A percentile compares a stretch with the other conserved stretches of the same genome.
Conservation (phyloP, 1,139 yeast genomes). For the Yamadazyma blattariae region DNA sequence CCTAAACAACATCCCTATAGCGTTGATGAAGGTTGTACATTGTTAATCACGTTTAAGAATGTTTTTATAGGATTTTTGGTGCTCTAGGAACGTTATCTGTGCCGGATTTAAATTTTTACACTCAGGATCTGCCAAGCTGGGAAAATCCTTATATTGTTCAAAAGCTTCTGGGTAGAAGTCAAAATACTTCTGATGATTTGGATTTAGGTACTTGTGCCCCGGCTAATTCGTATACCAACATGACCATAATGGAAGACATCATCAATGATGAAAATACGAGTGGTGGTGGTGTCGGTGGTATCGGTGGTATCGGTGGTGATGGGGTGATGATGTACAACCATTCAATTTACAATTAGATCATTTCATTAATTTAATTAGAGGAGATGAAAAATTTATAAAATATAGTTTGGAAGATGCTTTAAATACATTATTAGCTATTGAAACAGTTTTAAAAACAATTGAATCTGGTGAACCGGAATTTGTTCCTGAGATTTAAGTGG, state of each 20-base stretch:
- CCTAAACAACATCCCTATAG: conserved; percentile 28
- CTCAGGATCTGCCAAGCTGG: conserved; percentile 29
- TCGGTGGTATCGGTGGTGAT: neutral
- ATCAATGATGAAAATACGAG: neutral
- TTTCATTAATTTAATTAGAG: conserved; percentile 33
- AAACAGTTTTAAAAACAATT: conserved; percentile 36
- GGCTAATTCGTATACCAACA: conserved; percentile 4
- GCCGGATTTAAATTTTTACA: conserved; percentile 36
- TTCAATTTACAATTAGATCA: conserved; percentile 35
- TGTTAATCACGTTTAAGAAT: conserved; percentile 28
- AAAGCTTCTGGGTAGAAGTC: conserved; percentile 9
- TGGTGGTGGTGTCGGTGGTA: conserved; percentile 10
- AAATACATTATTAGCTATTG: conserved; percentile 37
- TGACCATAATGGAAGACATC: neutral
- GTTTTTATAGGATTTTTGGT: conserved; percentile 38
- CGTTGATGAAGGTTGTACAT: conserved; percentile 43
- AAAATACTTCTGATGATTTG: neutral
- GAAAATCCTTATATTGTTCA: conserved; percentile 28
- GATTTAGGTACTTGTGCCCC: conserved; percentile 4
- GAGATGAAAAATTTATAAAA: conserved; percentile 24
- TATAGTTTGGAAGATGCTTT: conserved; percentile 44
- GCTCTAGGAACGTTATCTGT: conserved; percentile 35
- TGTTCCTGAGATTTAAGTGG: no score
- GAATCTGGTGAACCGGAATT: conserved; percentile 34
- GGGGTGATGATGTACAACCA: conserved; percentile 20